Conservation (phyloP, 2,329 filamentous ascomycete genomes). For the Whalleya microplaca region DNA sequence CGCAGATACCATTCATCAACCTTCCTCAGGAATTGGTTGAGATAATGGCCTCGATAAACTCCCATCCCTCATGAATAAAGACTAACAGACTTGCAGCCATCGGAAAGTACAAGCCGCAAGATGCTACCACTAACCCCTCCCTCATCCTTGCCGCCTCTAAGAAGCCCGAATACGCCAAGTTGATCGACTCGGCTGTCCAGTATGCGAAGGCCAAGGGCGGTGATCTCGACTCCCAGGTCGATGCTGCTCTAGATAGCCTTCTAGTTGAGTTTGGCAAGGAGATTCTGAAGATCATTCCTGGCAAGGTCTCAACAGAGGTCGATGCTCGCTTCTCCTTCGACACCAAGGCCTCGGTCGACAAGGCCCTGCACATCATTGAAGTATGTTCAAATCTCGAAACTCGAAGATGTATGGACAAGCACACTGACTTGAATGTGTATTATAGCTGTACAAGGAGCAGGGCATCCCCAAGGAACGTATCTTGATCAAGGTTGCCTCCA, state of each 20-base stretch:
- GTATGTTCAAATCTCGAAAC: conserved; percentile 55
- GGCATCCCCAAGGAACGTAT: conserved; percentile 93
- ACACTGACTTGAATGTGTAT: conserved; percentile 11
- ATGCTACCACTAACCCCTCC: conserved; percentile 99
- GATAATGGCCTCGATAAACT: conserved; percentile 23
- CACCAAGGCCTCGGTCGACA: conserved; percentile 87
- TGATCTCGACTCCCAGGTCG: conserved; percentile 79
- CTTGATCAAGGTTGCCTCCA: conserved; percentile 98
- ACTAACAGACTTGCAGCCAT: conserved; percentile 66
- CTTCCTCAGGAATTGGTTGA: not conserved
- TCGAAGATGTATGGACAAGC: not conserved
- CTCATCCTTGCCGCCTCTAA: conserved; percentile 98
- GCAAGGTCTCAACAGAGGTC: conserved; percentile 98
- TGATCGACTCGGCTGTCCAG: conserved; percentile 83
- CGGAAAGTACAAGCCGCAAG: conserved; percentile 99
- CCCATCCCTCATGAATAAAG: conserved; percentile 8
- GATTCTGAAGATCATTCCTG: conserved; percentile 95
- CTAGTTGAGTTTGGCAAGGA: conserved; percentile 98
- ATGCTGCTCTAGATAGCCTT: conserved; percentile 87
- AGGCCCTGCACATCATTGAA: conserved; percentile 96
- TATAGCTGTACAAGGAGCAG: conserved; percentile 87
- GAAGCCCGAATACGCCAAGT: conserved; percentile 92
- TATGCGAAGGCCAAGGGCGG: conserved; percentile 80
- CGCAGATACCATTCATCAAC: conserved; percentile 9
- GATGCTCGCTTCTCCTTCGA: conserved; percentile 96